Percentiles rank a stretch among this genome's conserved stretches.
Conservation (phyloP, 1,284 basidiomycete species). For the Boletus sp. region DNA sequence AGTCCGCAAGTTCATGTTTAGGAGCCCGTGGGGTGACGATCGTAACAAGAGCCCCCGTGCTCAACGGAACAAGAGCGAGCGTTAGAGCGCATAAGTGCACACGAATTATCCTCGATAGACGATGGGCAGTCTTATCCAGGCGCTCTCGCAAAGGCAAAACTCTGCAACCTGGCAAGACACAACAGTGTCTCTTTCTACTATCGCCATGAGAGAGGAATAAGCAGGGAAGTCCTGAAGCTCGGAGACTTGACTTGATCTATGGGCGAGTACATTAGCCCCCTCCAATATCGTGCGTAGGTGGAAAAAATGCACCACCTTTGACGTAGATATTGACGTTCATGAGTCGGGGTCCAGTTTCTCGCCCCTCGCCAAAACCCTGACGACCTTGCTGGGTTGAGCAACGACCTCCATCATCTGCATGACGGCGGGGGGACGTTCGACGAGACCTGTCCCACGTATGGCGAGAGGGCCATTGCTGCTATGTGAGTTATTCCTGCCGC, state of each 20-base stretch:
- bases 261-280: conserved; percentile 1
- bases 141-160: conserved; percentile 21
- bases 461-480: conserved; percentile 12
- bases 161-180: conserved; percentile 27
- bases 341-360: conserved; percentile 64
- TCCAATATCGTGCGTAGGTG: neutral
- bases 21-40: conserved; percentile 10
- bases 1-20: conserved; percentile 24
- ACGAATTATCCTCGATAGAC: conserved; percentile 25
- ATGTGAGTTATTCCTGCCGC: conserved; percentile 31
- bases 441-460: conserved; percentile 40
- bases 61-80: conserved; percentile 23
- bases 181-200: conserved; percentile 21
- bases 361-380: conserved; percentile 72
- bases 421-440: conserved; percentile 67
- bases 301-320: conserved; percentile 16
- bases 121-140: conserved; percentile 20
- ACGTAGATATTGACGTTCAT: conserved; percentile 9
- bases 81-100: conserved; percentile 24
- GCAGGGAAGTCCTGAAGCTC: conserved; percentile 19
- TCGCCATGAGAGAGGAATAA: conserved; percentile 18
- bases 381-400: conserved; percentile 64
- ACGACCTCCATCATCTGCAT: conserved; percentile 73
- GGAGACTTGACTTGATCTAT: conserved; percentile 17
- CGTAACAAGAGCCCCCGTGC: conserved; percentile 15